Base-by-base conservation (phyloP, 2,329 filamentous ascomycete genomes). In the Venturiaceae sp. region DNA sequence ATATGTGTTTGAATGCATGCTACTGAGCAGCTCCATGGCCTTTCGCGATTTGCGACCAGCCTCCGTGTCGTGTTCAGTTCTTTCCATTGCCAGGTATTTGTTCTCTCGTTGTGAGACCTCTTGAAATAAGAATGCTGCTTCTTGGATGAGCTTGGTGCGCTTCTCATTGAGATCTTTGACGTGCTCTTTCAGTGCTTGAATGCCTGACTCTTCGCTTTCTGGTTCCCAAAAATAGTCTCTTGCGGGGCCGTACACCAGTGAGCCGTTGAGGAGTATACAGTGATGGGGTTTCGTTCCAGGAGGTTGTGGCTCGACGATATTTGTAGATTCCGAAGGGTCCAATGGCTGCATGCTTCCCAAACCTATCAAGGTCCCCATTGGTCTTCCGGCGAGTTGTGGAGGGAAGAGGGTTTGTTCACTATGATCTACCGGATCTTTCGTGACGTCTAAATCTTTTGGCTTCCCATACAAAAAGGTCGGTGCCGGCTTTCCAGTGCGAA, bases 391-490 rank as follows among this genome's bases (percentile, higher is more conserved):
- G n/a, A n/a, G n/a, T n/a, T n/a, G n/a, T n/a, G n/a, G n/a, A n/a
- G n/a, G n/a, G n/a, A n/a, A n/a, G n/a, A n/a, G n/a, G n/a, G n/a
- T n/a, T n/a, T n/a, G n/a, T n/a, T n/a, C n/a, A n/a, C n/a, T n/a
- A n/a, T n/a, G n/a, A n/a, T n/a, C n/a, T n/a, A n/a, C n/a, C n/a
- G n/a, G n/a, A n/a, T n/a, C n/a, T n/a, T n/a, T n/a, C n/a, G n/a
- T n/a, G n/a, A n/a, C n/a, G n/a, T n/a, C n/a, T n/a, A n/a, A n/a
- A n/a, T n/a, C n/a, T n/a, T n/a, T n/a, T n/a, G n/a, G n/a, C n/a
- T 90, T 50, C 88, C 23, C 53, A 55, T 44, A 56, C 32, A 56
- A 32, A 21, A 14, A 13, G 9, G 1, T 19, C n/a, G 34, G 28
- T n/a, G 53, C 33, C 8, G 19, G 33, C 23, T 56, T 56, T 32